Evolutionary conservation across 2,329 filamentous ascomycete genomes (phyloP).

Genomic region (Beauveria bassiana): DNA sequence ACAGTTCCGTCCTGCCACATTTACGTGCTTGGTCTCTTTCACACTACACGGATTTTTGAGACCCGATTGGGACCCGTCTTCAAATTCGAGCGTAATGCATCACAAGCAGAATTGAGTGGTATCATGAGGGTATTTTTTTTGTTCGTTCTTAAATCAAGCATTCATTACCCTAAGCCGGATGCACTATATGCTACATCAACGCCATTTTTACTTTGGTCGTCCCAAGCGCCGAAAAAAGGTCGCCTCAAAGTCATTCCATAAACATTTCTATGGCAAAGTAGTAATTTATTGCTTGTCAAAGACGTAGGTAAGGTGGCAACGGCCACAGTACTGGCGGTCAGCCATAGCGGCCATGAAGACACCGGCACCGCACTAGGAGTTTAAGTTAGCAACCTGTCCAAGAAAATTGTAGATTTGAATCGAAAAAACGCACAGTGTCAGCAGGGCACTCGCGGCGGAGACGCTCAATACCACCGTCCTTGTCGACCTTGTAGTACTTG

Average conservation of each 20-base stretch:
- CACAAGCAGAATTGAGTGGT: constrained; percentile 15
- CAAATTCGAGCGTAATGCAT: background rate
- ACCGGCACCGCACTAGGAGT: constrained; percentile 84
- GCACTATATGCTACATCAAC: constrained; percentile 38
- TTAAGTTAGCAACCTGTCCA: background rate
- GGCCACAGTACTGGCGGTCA: constrained; percentile 95
- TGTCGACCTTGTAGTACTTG: constrained; percentile 99
- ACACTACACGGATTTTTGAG: background rate
- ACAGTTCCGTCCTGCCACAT: background rate
- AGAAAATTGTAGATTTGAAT: background rate
- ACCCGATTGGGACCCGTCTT: background rate
- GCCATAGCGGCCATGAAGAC: constrained; percentile 99
- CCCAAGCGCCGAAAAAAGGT: constrained; percentile 10
- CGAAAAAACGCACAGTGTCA: constrained; percentile 61
- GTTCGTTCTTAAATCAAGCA: constrained; percentile 25
- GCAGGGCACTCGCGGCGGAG: constrained; percentile 94
- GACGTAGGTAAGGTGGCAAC: constrained; percentile 66
- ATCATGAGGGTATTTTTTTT: background rate
- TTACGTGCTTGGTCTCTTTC: background rate
- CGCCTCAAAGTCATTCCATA: constrained; percentile 14
- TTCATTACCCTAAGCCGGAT: constrained; percentile 32
- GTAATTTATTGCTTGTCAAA: constrained; percentile 56
- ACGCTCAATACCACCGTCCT: constrained; percentile 99
- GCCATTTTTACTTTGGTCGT: constrained; percentile 25
- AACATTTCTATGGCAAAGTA: constrained; percentile 8